Evolutionary conservation across 163 green algal genomes (phyloP), one percentile per base, ranked within the genome.

Genomic region (Volvox carteri): DNA sequence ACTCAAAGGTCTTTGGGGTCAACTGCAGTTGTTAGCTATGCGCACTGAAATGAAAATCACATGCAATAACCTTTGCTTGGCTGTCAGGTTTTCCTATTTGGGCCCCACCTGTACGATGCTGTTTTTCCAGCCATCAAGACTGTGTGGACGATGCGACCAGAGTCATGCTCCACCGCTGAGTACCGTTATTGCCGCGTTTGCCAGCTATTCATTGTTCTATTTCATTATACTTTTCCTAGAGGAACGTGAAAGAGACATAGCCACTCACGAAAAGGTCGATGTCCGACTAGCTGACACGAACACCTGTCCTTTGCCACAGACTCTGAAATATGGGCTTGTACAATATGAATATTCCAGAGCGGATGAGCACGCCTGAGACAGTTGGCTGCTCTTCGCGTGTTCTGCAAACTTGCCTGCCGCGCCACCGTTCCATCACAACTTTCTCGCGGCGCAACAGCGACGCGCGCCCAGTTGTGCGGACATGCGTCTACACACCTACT

Each of bases 401-500:
- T 52, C 33, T 75, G 67, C 62, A 44, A n/a, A 39, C 78, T 1
- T 41, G 58, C 28, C 60, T 41, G 41, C 18, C 41, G 16, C 41
- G 46, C 42, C 78, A 77, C 28, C 48, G 65, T 48, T 41, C n/a
- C 9, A 11, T 37, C n/a, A 12, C 42, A 25, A 65, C 33, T 14
- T 46, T 75, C 14, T 58, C 33, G 28, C 42, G 39, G 48, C 11
- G 8, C 16, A 48, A 25, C 65, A 44, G 60, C 28, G 21, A 3
- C 0, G 44, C 30, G 21, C 81, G 65, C 0, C 37, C 68, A 14
- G 12, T 12, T 25, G 81, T 87, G 50, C 81, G 81, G 33, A 79
- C 81, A 48, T 81, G 68, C n/a, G 83, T 88, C 1, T 78, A 78
- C 37, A 78, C 68, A 25, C 83, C 83, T 44, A 88, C 68, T 39